phyloP scores from a whole-genome alignment of 2,329 filamentous ascomycete genomes.

The Fusarium pseudograminearum region DNA sequence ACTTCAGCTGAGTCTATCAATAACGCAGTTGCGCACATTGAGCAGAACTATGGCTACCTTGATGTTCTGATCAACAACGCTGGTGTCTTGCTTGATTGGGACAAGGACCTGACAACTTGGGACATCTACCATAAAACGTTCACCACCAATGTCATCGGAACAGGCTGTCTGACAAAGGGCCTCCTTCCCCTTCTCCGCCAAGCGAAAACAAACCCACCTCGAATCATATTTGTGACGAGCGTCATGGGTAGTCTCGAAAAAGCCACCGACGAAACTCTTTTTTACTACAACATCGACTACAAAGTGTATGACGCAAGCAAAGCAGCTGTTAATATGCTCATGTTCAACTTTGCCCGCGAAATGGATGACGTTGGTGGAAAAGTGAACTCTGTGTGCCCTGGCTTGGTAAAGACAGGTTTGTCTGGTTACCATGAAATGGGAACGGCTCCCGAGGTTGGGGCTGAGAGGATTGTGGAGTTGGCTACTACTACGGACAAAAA shows the following conservation, averaged over 20 bases:
- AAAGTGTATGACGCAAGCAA: slow-evolving; percentile 57
- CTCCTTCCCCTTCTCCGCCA: slow-evolving; percentile 49
- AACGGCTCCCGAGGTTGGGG: slow-evolving; percentile 46
- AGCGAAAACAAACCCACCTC: slow-evolving; percentile 45
- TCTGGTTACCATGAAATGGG: slow-evolving; percentile 30
- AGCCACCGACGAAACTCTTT: slow-evolving; percentile 45
- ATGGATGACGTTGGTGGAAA: slow-evolving; percentile 49
- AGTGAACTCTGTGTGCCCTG: slow-evolving; percentile 55
- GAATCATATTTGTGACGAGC: slow-evolving; percentile 56
- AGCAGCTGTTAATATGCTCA: slow-evolving; percentile 58
- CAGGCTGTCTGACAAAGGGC: slow-evolving; percentile 46
- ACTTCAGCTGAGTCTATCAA: slow-evolving; percentile 47
- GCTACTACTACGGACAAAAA: slow-evolving; percentile 46
- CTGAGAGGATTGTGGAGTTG: slow-evolving; percentile 49
- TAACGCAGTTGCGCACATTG: slow-evolving; percentile 41
- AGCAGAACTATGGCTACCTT: slow-evolving; percentile 44
- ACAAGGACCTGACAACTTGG: slow-evolving; percentile 37
- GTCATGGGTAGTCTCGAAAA: slow-evolving; percentile 51
- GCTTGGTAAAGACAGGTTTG: slow-evolving; percentile 51
- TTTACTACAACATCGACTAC: slow-evolving; percentile 47
- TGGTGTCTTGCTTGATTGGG: slow-evolving; percentile 47
- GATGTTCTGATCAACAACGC: slow-evolving; percentile 56
- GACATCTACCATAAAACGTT: slow-evolving; percentile 55
- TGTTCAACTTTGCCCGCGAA: slow-evolving; percentile 50
- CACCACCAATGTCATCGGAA: slow-evolving; percentile 54